A percentile compares a stretch with the other conserved stretches of the same genome.
These are phyloP conservation scores for Exophiala sp. DNA, from an alignment of 2,329 filamentous ascomycete species.

Conservation along the genomic window DNA sequence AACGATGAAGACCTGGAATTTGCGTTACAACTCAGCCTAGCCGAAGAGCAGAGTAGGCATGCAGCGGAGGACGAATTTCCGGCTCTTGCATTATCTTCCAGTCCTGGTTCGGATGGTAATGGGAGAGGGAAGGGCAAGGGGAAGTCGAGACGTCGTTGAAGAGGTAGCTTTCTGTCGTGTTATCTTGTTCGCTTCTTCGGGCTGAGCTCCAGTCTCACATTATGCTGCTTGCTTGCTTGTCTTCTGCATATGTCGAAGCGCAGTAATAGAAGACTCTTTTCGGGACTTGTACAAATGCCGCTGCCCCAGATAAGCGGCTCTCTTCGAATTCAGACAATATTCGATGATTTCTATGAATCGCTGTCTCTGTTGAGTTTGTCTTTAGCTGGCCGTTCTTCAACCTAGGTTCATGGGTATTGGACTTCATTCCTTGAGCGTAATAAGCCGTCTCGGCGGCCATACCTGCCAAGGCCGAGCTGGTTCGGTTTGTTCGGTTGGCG, in stretches of 20 bases:
- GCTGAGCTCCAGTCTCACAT: not conserved
- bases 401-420: not conserved
- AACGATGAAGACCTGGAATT: slow-evolving; percentile 57
- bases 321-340: too few relatives aligned
- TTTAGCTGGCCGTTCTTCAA: not conserved
- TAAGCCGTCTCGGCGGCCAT: too few relatives aligned
- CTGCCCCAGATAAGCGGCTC: too few relatives aligned
- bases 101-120: slow-evolving; percentile 26
- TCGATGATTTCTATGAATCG: too few relatives aligned
- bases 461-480: slow-evolving; percentile 2
- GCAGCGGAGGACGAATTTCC: slow-evolving; percentile 32
- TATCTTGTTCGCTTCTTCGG: too few relatives aligned
- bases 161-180: not conserved
- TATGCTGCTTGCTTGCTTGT: not conserved
- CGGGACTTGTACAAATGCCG: too few relatives aligned
- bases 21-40: slow-evolving; percentile 60
- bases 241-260: too few relatives aligned
- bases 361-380: not conserved
- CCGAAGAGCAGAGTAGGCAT: slow-evolving; percentile 53
- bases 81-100: slow-evolving; percentile 23
- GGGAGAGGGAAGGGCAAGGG: slow-evolving; percentile 20
- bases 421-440: not conserved
- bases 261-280: too few relatives aligned
- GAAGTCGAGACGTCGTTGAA: slow-evolving; percentile 17
- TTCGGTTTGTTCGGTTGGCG: not conserved